phyloP scores from a whole-genome alignment of 352 stramenopile species.

The Pythium grandisporangium region DNA sequence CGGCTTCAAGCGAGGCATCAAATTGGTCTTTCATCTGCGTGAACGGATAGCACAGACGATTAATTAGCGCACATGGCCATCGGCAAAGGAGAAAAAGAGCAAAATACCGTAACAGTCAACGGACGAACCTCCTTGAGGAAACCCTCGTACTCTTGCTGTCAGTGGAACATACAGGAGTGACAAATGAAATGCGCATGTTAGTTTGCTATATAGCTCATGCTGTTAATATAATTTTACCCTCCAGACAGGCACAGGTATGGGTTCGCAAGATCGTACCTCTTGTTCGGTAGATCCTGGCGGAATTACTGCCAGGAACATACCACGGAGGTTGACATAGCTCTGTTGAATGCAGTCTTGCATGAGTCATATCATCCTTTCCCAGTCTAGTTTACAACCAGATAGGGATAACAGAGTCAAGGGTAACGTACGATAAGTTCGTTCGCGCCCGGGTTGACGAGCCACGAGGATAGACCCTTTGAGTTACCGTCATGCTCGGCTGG shows the following conservation, averaged over 20 bases:
- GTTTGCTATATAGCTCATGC: no score
- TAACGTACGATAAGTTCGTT: constrained; percentile 54
- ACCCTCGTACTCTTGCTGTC: constrained; percentile 48
- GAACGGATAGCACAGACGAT: no score
- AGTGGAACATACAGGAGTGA: not conserved
- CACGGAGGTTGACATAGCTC: constrained; percentile 53
- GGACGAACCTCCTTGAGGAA: constrained; percentile 54
- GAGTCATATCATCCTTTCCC: no score
- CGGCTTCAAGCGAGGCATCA: constrained; percentile 36
- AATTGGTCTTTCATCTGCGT: constrained; percentile 59
- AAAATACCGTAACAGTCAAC: not conserved
- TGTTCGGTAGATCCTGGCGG: constrained; percentile 36
- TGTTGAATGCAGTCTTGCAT: no score
- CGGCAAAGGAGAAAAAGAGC: not conserved
- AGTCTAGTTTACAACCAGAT: no score
- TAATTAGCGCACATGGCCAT: not conserved
- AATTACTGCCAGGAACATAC: constrained; percentile 51
- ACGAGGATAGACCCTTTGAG: constrained; percentile 54
- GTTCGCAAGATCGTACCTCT: no score
- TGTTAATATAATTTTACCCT: no score
- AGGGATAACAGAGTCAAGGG: not conserved
- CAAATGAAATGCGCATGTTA: not conserved
- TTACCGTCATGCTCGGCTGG: no score
- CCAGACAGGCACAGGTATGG: not conserved
- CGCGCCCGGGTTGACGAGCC: constrained; percentile 58